phyloP scores from a whole-genome alignment of 78 protist species.

The Speleostelium caveatum region DNA sequence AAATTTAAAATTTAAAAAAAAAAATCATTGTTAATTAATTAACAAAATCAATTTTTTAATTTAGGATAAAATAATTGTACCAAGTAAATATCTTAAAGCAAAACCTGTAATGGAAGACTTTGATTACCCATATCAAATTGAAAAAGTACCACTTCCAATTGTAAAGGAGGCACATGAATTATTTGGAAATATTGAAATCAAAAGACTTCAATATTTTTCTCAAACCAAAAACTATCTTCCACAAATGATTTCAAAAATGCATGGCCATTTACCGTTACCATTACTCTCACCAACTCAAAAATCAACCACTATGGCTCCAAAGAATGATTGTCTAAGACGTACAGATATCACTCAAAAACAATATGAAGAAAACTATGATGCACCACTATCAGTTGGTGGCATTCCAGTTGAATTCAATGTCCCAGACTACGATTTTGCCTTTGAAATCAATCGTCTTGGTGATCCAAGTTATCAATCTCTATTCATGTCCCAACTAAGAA shows the following conservation, averaged over 20 bases:
- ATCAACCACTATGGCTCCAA: background rate
- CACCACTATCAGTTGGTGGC: conserved; percentile 32
- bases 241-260: background rate
- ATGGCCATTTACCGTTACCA: background rate
- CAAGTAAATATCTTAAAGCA: too few species aligned
- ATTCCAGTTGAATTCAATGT: conserved; percentile 23
- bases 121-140: background rate
- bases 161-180: background rate
- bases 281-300: background rate
- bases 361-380: conserved; percentile 9
- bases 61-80: too few species aligned
- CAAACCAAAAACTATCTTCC: background rate
- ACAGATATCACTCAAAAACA: conserved; percentile 32
- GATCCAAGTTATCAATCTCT: background rate
- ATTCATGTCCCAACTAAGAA: background rate
- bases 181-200: background rate
- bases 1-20: background rate
- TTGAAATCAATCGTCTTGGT: background rate
- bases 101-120: too few species aligned
- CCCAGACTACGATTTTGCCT: conserved; percentile 27
- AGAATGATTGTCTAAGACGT: conserved; percentile 32
- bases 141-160: background rate
- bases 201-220: background rate
- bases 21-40: background rate
- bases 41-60: background rate